phyloP scores from a whole-genome alignment of 2,329 filamentous ascomycete genomes.

The Phialophora verrucosa region DNA sequence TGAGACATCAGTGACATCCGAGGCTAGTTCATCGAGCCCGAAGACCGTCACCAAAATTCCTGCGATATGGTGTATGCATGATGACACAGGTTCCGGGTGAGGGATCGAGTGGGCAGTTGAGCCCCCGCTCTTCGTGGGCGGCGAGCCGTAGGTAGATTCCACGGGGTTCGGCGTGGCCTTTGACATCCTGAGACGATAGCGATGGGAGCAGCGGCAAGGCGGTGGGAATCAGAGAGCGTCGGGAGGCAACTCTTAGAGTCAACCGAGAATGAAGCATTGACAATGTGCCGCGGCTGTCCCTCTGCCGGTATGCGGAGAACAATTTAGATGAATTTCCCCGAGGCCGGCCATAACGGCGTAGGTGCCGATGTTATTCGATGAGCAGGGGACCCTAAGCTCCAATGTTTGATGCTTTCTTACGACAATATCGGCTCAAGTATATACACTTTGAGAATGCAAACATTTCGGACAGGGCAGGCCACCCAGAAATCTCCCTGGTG shows the following conservation, averaged over 20 bases:
- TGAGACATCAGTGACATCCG: constrained; percentile 62
- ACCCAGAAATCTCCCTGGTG: neutral
- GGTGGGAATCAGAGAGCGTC: neutral
- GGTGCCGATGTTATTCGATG: no score
- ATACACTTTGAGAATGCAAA: neutral
- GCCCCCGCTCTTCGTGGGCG: constrained; percentile 25
- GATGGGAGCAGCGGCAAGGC: neutral
- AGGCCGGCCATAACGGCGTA: neutral
- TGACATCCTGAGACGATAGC: neutral
- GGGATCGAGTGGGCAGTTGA: constrained; percentile 37
- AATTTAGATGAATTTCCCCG: neutral
- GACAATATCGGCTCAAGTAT: neutral
- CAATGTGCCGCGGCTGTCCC: neutral
- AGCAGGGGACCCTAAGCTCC: neutral
- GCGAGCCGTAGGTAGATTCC: constrained; percentile 36
- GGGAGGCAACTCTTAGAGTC: neutral
- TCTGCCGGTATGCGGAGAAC: neutral
- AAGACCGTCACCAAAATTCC: constrained; percentile 81
- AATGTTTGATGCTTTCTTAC: neutral
- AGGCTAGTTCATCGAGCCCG: constrained; percentile 76
- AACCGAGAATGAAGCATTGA: neutral
- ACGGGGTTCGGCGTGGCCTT: constrained; percentile 35
- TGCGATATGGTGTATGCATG: constrained; percentile 68
- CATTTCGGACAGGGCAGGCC: neutral
- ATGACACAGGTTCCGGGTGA: constrained; percentile 36